Base-by-base conservation (phyloP, 768 basidiomycete genomes). In the Serpula lacrymans region DNA sequence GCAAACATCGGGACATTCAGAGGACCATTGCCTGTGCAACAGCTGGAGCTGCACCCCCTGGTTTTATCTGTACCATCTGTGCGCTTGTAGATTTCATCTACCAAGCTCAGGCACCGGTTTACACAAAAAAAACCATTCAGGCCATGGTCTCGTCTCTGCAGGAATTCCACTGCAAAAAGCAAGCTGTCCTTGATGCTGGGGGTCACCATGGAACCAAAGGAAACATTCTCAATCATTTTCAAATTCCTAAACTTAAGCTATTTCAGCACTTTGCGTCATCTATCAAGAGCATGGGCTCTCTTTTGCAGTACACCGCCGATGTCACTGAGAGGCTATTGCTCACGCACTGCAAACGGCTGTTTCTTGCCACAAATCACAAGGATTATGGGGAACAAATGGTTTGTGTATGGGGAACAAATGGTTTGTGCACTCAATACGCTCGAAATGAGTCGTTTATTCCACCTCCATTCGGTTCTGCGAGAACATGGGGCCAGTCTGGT, bases 231-330 rank as follows among this genome's bases (percentile, higher is more conserved):
- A 49, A 69, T 41, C n/a, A n/a, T n/a, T 72, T 61, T 51, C 34
- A 61, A 12, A 71, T 72, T 29, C 69, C 65, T 2, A 74, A 74
- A 46, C 57, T 71, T 9, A 62, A 68, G 34, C 52, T 65, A n/a
- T 42, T 67, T n/a, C 63, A 67, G 18, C 62, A 57, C 31, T 54
- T 70, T 8, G 46, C 53, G 2, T 37, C 50, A 3, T 62, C 49
- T 39, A 62, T 67, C 13, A 38, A 38, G 5, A 28, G 28, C 9
- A 55, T 49, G 25, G 67, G 69, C 0, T 51, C 46, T 11, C 33
- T 59, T 6, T 52, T 57, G 4, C 62, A 71, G 39, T 67, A 57
- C 57, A 59, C 61, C 30, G 58, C 60, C 1, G 60, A 71, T 48
- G 40, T 52, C 9, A 67, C 65, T 12, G 59, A 70, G 40, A n/a